These are phyloP conservation scores for Cercophora newfieldiana DNA, from an alignment of 495 filamentous ascomycete species.

Conservation along the genomic window DNA sequence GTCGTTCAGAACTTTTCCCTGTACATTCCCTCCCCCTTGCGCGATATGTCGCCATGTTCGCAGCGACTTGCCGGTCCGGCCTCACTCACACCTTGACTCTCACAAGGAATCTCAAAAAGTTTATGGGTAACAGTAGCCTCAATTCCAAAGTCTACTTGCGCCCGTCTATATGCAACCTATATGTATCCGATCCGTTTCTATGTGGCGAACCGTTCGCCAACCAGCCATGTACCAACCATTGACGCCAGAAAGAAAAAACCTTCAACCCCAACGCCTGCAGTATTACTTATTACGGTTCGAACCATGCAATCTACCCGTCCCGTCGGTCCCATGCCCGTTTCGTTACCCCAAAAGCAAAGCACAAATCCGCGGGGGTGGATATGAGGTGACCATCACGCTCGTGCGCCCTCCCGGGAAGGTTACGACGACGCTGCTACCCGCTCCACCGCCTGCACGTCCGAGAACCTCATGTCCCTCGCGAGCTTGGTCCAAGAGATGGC, in stretches of 20 bases:
- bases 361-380: slow-evolving; percentile 2
- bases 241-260: background rate
- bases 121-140: background rate
- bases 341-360: background rate
- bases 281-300: background rate
- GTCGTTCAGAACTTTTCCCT: background rate
- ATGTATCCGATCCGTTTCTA: background rate
- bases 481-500: slow-evolving; percentile 64
- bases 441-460: slow-evolving; percentile 42
- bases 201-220: background rate
- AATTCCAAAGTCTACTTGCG: background rate
- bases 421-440: slow-evolving; percentile 9
- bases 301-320: background rate
- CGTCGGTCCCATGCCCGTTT: background rate
- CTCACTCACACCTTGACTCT: background rate
- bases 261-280: background rate
- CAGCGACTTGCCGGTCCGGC: background rate
- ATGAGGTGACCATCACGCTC: background rate
- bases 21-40: background rate
- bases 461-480: slow-evolving; percentile 49
- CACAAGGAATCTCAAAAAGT: background rate
- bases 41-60: background rate
- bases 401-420: background rate
- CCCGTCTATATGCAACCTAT: background rate
- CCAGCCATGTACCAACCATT: background rate